phyloP scores from a whole-genome alignment of 2,329 filamentous ascomycete genomes.

The Acarospora socialis region DNA sequence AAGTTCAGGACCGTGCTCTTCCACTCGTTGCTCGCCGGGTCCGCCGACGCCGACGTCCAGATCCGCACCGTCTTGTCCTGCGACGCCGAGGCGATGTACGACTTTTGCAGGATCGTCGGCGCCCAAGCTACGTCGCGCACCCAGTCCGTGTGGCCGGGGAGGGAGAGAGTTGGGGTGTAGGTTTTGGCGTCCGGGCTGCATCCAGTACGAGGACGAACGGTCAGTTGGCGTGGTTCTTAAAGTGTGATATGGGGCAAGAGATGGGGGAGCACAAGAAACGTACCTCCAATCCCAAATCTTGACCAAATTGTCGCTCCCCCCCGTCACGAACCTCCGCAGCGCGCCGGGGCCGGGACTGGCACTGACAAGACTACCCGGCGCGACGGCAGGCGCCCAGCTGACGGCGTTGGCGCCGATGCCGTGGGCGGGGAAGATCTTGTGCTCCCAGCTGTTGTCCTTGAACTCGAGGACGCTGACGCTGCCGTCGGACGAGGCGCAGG shows the following conservation, averaged over 20 bases:
- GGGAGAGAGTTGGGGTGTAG: slow-evolving; percentile 39
- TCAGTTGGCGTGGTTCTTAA: slow-evolving; percentile 12
- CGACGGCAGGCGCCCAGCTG: slow-evolving; percentile 79
- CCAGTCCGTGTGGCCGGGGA: slow-evolving; percentile 86
- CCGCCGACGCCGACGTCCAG: slow-evolving; percentile 67
- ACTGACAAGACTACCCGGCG: slow-evolving; percentile 72
- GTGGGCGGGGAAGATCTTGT: slow-evolving; percentile 81
- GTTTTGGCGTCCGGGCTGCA: slow-evolving; percentile 35
- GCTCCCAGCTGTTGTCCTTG: slow-evolving; percentile 86
- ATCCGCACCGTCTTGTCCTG: slow-evolving; percentile 97
- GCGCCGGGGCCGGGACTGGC: slow-evolving; percentile 48
- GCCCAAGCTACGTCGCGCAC: slow-evolving; percentile 96
- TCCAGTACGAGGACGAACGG: slow-evolving; percentile 1
- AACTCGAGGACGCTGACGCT: slow-evolving; percentile 91
- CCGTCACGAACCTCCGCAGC: slow-evolving; percentile 79
- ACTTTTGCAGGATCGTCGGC: slow-evolving; percentile 85
- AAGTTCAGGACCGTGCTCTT: slow-evolving; percentile 73
- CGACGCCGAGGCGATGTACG: slow-evolving; percentile 87
- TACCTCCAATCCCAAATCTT: slow-evolving; percentile 82
- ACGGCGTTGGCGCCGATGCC: slow-evolving; percentile 91
- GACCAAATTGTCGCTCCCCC: slow-evolving; percentile 82
- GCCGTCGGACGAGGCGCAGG: slow-evolving; percentile 87
- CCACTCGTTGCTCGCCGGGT: slow-evolving; percentile 55
- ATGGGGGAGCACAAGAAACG: slow-evolving; percentile 14
- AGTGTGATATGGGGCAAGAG: slow-evolving; percentile 16